Conservation (phyloP, 257 asterid genomes). For the Capsicum rhomboideum region DNA sequence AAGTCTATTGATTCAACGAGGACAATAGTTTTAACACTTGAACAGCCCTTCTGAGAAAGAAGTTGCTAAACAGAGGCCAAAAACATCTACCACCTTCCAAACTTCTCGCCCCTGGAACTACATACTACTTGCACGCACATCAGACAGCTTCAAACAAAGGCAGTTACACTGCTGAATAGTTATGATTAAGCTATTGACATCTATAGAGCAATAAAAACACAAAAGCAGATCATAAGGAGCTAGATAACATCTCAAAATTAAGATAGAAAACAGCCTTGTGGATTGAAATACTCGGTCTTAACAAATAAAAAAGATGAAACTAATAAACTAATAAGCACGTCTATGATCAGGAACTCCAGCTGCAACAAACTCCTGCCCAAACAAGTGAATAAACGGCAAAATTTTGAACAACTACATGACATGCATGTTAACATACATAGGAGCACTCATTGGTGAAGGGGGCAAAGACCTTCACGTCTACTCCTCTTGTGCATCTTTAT, state of each 20-base stretch:
- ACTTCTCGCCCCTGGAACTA: neutral
- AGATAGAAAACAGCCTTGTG: neutral
- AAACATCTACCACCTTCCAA: neutral
- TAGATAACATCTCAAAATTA: neutral
- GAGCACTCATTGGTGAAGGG: neutral
- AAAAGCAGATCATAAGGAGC: neutral
- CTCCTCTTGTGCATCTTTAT: slow-evolving; percentile 47
- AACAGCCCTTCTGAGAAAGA: neutral
- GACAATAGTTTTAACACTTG: neutral
- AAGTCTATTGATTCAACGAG: neutral
- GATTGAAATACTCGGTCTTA: neutral
- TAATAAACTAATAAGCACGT: neutral
- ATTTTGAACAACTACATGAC: slow-evolving; percentile 6
- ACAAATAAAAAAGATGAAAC: neutral
- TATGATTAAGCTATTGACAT: neutral
- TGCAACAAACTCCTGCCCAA: slow-evolving; percentile 1
- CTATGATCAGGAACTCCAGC: neutral
- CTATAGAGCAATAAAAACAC: neutral
- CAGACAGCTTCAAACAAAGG: neutral
- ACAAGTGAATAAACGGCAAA: slow-evolving; percentile 1
- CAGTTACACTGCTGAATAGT: neutral
- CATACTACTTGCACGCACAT: neutral
- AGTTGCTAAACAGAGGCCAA: neutral
- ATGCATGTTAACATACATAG: slow-evolving; percentile 12
- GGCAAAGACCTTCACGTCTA: slow-evolving; percentile 1